phyloP scores from a whole-genome alignment of 495 filamentous ascomycete species.

The Talaromyces wortmannii region DNA sequence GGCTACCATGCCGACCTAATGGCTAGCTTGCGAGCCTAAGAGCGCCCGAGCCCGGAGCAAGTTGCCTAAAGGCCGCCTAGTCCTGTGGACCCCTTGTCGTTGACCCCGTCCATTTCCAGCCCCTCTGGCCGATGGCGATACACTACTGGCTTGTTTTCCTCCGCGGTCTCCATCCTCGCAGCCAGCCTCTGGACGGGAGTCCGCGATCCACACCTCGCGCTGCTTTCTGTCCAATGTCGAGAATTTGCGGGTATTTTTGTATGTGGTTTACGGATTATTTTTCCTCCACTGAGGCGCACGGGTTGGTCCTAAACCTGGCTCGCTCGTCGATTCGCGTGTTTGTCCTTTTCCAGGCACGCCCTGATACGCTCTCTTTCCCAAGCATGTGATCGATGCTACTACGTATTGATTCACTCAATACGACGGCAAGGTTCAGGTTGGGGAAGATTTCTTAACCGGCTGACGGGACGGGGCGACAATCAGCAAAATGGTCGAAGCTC shows the following conservation, averaged over 20 bases:
- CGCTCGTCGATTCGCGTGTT: background rate
- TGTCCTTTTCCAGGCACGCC: background rate
- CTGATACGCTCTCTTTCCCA: background rate
- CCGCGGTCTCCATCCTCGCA: background rate
- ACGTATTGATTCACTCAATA: background rate
- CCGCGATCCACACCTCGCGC: background rate
- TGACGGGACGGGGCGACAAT: too few species aligned
- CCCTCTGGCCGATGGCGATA: too few species aligned
- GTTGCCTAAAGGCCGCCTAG: background rate
- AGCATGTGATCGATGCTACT: background rate
- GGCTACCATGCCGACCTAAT: background rate
- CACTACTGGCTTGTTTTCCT: too few species aligned
- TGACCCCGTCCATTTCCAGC: too few species aligned
- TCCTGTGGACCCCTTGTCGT: background rate
- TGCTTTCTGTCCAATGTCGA: background rate
- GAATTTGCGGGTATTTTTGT: background rate
- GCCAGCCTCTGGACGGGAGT: background rate
- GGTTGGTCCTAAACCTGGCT: too few species aligned
- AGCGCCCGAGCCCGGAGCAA: background rate
- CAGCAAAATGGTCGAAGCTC: too few species aligned
- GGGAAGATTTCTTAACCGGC: too few species aligned
- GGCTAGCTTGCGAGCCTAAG: background rate
- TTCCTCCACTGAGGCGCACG: too few species aligned
- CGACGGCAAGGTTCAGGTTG: too few species aligned
- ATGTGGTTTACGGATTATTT: too few species aligned